These are phyloP conservation scores for Chloranthus sessilifolius DNA, from an alignment of 164 flowering plant species.

Conservation along the genomic window DNA sequence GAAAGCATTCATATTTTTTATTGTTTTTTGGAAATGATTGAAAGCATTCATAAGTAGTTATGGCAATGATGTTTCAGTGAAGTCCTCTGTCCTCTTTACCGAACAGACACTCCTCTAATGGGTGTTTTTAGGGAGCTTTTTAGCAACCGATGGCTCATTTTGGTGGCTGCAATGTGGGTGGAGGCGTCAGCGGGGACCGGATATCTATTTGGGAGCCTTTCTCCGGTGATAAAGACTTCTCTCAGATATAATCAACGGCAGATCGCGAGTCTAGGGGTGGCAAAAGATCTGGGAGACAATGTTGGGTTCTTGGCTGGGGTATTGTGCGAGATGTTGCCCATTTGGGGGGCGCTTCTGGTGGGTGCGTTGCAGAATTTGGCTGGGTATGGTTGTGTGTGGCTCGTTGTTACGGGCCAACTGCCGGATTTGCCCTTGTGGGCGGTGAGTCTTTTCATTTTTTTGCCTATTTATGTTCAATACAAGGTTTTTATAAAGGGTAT, in stretches of 20 bases:
- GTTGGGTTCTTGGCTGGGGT: conserved; percentile 42
- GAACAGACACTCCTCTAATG: conserved; percentile 23
- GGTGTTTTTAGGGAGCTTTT: conserved; percentile 25
- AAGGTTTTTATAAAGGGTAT: not conserved
- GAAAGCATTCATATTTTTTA: no score
- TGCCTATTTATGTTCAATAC: no score
- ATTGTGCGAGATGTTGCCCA: conserved; percentile 38
- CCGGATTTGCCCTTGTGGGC: conserved; percentile 46
- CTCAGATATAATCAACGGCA: conserved; percentile 49
- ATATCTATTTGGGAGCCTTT: conserved; percentile 49
- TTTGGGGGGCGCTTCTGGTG: conserved; percentile 35
- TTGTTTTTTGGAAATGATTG: no score
- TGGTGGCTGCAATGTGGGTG: conserved; percentile 55
- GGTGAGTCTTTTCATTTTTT: conserved; percentile 23
- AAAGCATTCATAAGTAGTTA: no score
- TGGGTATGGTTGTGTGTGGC: conserved; percentile 58
- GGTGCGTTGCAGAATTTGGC: conserved; percentile 41
- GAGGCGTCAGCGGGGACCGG: conserved; percentile 46
- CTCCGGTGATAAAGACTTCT: conserved; percentile 45
- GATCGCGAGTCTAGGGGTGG: conserved; percentile 44
- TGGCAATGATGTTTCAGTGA: no score
- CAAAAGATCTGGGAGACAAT: conserved; percentile 49
- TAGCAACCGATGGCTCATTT: conserved; percentile 50
- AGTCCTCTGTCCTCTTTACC: no score
- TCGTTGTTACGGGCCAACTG: conserved; percentile 23